Base-by-base conservation (phyloP, 306 rosid species). In the Cicer arietinum region DNA sequence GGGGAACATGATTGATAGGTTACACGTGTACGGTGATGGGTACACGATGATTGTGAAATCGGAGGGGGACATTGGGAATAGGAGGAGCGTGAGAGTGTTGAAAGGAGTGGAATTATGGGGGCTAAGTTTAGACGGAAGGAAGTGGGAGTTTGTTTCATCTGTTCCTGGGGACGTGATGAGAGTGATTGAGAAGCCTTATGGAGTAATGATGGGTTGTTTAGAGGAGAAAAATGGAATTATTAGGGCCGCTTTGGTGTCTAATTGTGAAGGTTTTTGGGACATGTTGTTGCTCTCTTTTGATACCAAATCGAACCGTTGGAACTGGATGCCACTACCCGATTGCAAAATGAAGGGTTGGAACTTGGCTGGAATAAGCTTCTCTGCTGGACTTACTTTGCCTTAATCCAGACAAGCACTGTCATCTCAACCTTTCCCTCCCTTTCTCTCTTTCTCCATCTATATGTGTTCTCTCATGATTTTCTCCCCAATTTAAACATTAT, bases 21-120 rank as follows among this genome's bases (percentile, higher is more conserved):
- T 89, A 66, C 89, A 86, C 82, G 90, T 89, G 81, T 86, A 81
- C 79, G 86, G 93, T 7, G 93, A 89, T 67, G 93, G 93, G 53
- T 85, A 82, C 79, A 84, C 86, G 93, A 89, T 89, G 86, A 68
- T 89, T 0, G 81, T 86, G 25, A 78, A 74, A 50, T 89, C 90
- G 0, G 83, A 86, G 43, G 83, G 80, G 3, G 81, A 16, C 11
- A 53, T 43, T 65, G 57, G 53, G 52, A n/a, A 16, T 5, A 11
- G 20, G 18, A 44, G 67, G 10, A 65, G 16, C 13, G 5, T 12
- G 37, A 86, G 85, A 80, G 57, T 84, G 35, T 8, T 84, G 16
- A 84, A 73, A 51, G 85, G 86, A 0, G 85, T 86, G 76, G 93
- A 89, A 53, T 68, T 89, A 44, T 86, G 90, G 93, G 88, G 90